phyloP scores from a whole-genome alignment of 2,329 filamentous ascomycete genomes.

The Trichoderma atrobrunneum region DNA sequence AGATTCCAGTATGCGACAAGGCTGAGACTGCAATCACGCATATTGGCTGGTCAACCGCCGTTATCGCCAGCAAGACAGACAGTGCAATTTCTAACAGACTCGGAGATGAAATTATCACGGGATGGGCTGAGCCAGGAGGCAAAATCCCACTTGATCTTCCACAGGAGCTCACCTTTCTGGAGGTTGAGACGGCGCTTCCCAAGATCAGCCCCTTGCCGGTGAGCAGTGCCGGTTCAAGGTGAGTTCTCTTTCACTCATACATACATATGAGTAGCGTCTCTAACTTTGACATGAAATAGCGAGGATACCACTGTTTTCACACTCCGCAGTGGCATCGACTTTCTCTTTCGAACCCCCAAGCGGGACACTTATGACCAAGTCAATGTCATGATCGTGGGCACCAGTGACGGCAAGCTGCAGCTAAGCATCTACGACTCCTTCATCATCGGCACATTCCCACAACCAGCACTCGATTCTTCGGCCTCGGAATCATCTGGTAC shows the following conservation, averaged over 20 bases:
- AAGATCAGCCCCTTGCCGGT: conserved; percentile 69
- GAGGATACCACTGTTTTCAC: conserved; percentile 65
- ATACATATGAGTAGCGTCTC: not conserved
- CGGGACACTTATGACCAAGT: conserved; percentile 69
- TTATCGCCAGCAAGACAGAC: conserved; percentile 33
- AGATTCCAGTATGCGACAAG: conserved; percentile 55
- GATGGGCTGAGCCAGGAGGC: conserved; percentile 17
- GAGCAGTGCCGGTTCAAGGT: conserved; percentile 61
- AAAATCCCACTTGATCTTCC: conserved; percentile 56
- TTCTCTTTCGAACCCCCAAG: conserved; percentile 62
- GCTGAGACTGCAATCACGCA: conserved; percentile 46
- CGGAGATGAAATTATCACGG: conserved; percentile 20
- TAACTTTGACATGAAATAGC: conserved; percentile 25
- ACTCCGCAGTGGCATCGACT: conserved; percentile 65
- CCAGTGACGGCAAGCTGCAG: conserved; percentile 67
- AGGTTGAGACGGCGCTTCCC: conserved; percentile 72
- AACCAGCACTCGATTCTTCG: conserved; percentile 37
- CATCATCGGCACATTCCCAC: conserved; percentile 65
- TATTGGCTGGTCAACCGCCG: conserved; percentile 53
- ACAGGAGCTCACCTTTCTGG: conserved; percentile 68
- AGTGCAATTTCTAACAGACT: conserved; percentile 18
- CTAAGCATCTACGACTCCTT: conserved; percentile 85
- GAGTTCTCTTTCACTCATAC: conserved; percentile 33
- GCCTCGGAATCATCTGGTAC: conserved; percentile 11
- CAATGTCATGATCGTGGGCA: conserved; percentile 74